Percentiles rank a stretch among this genome's conserved stretches.
These are phyloP conservation scores for Olyra latifolia DNA, from an alignment of 176 grass and related monocot genomes.

Conservation along the genomic window DNA sequence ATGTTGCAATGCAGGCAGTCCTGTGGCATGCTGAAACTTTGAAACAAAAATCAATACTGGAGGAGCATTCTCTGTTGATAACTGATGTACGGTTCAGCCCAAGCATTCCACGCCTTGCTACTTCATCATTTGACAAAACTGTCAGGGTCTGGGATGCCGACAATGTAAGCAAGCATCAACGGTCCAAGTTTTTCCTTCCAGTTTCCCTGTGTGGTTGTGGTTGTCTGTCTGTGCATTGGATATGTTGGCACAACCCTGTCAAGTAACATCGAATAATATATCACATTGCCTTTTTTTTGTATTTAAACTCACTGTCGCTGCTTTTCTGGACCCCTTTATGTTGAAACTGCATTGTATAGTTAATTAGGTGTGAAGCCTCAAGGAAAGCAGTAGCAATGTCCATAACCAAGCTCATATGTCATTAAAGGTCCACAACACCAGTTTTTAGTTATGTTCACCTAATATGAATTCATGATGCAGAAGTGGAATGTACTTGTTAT, in stretches of 20 bases:
- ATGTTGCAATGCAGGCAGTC: constrained; percentile 58
- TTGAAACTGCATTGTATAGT: neutral
- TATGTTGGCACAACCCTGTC: neutral
- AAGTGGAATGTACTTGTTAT: constrained; percentile 13
- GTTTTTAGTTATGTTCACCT: constrained; percentile 3
- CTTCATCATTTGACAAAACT: constrained; percentile 95
- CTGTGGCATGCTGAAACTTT: constrained; percentile 79
- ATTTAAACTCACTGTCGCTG: neutral
- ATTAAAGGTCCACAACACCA: constrained; percentile 3
- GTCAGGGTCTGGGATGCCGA: constrained; percentile 84
- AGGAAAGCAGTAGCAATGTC: neutral
- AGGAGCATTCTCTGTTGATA: constrained; percentile 77
- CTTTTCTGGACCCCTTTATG: constrained; percentile 2
- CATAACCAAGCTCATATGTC: neutral
- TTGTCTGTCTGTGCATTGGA: neutral
- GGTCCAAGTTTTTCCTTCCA: constrained; percentile 1
- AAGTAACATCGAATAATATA: neutral
- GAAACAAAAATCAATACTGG: constrained; percentile 70
- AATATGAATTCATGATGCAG: constrained; percentile 6
- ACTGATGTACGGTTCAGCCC: constrained; percentile 89
- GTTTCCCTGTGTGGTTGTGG: neutral
- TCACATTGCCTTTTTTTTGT: neutral
- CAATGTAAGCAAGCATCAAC: constrained; percentile 57
- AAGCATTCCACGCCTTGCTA: constrained; percentile 66
- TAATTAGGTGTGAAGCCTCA: constrained; percentile 12